Evolutionary conservation across 2,329 filamentous ascomycete species (phyloP), one percentile per base, ranked within the genome.

Genomic region (Colletotrichum cuscutae): DNA sequence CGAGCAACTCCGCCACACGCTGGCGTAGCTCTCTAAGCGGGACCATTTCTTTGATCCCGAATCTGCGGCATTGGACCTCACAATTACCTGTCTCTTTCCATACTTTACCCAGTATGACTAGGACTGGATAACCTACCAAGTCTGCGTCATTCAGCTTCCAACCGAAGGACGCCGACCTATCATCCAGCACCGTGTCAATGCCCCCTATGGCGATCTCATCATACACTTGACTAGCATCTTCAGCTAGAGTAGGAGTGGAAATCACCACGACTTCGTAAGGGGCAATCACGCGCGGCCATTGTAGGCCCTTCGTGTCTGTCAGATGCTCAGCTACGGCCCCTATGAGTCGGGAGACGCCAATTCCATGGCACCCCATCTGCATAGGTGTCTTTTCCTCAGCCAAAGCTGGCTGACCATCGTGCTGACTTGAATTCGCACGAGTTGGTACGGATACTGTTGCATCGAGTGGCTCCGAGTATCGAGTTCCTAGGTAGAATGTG

Each of bases 361-460:
- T 97, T 1, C 97, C 97, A 79, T 98, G 95, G 80, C 97, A 99
- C 68, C 97, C 97, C 97, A 99, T 99, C 76, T 97, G 91, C 78
- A 98, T 88, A 0, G 91, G 86, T 0, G 74, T 3, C 32, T 15
- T 65, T n/a, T 9, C 30, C 12, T 58, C 59, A 5, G 37, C 28
- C 7, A 53, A 4, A 15, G 26, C 19, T 5, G 32, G n/a, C 12
- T 3, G 35, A 35, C 22, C 35, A 13, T 52, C 19, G 7, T 53
- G 28, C 76, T 75, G 37, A 28, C 53, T 8, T n/a, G 37, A 13
- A 11, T n/a, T 30, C 2, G 32, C 11, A 19, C n/a, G 19, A n/a
- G 76, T 78, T 30, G 84, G 88, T 30, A 86, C 76, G 15, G 85
- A 84, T 2, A 97, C 88, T 1, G 83, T 86, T 1, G 94, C 93